These are phyloP conservation scores for Styphnolobium japonicum DNA, from an alignment of 306 rosid genomes.

Conservation along the genomic window DNA sequence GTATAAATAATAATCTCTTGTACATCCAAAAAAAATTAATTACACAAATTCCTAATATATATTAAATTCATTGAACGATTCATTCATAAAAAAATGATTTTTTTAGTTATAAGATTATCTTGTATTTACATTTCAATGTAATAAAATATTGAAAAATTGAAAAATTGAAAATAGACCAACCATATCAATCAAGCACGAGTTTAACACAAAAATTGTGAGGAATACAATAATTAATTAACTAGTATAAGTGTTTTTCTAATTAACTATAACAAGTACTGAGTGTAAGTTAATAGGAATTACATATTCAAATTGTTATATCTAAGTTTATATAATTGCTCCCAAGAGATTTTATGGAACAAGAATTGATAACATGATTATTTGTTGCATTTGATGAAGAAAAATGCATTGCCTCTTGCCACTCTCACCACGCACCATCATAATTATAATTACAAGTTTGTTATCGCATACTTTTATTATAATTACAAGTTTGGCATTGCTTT, in stretches of 20 bases:
- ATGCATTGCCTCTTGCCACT: not conserved
- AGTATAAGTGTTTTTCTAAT: no score
- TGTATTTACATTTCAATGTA: not conserved
- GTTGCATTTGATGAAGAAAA: not conserved
- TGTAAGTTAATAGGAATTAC: not conserved
- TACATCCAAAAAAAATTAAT: no score
- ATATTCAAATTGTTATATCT: slow-evolving; percentile 46
- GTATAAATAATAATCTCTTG: no score
- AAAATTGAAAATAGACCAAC: not conserved
- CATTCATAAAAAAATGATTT: no score
- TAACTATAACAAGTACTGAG: not conserved
- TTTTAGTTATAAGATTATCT: no score
- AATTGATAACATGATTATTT: not conserved
- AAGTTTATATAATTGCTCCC: slow-evolving; percentile 33
- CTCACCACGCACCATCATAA: slow-evolving; percentile 13
- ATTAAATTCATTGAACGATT: no score
- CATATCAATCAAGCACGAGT: not conserved
- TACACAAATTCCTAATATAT: no score
- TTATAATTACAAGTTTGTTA: not conserved
- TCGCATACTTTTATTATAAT: no score
- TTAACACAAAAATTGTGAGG: not conserved
- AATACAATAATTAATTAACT: not conserved
- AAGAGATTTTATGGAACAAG: slow-evolving; percentile 17
- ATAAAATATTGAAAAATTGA: not conserved
- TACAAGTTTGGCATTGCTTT: not conserved